Evolutionary conservation across 1,139 yeast species (phyloP), one percentile per base, ranked within the genome.

Genomic region (Hansenula lynferdii): DNA sequence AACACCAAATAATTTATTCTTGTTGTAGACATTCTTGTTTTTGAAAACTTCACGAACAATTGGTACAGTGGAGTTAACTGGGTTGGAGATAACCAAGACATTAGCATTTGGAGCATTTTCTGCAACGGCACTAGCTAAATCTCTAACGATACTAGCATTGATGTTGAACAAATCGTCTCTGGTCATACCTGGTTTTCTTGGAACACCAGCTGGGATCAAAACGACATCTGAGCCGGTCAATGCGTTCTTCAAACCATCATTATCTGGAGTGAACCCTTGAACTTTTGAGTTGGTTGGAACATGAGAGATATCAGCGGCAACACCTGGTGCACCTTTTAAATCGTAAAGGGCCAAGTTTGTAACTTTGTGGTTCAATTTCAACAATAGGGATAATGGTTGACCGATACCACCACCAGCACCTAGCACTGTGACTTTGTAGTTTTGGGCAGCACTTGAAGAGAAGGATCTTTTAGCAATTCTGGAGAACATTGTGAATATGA

Each of bases 351-450:
- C 75, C 64, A 92, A 77, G 57, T 83, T 83, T 39, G 92, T 80
- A 46, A 92, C 94, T 61, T 85, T 79, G 57, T 77, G 80, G 76
- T 90, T 87, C 57, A 86, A 74, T 72, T 92, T 92, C 68, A 90
- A 71, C 57, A 92, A 75, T 51, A 92, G 75, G 35, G 97, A 90
- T 57, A 92, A 73, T 48, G 98, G 98, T 74, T 92, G 98, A 53
- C 98, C 98, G 64, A 92, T 92, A 69, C 98, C 98, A 68, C 98
- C 97, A 54, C 90, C 89, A 56, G 96, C 97, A 66, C 97, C 97
- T 54, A 85, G 75, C 55, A 89, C 96, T 61, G 96, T 77, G 47
- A 89, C 96, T 67, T 83, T 83, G 74, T 81, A 82, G 50, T 73
- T 64, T 45, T 79, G 58, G 45, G 84, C 70, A 34, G 71, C 61